A percentile compares a stretch with the other conserved stretches of the same genome.
Conservation (phyloP, 805 yeast genomes). For the Metschnikowia lachancei region DNA sequence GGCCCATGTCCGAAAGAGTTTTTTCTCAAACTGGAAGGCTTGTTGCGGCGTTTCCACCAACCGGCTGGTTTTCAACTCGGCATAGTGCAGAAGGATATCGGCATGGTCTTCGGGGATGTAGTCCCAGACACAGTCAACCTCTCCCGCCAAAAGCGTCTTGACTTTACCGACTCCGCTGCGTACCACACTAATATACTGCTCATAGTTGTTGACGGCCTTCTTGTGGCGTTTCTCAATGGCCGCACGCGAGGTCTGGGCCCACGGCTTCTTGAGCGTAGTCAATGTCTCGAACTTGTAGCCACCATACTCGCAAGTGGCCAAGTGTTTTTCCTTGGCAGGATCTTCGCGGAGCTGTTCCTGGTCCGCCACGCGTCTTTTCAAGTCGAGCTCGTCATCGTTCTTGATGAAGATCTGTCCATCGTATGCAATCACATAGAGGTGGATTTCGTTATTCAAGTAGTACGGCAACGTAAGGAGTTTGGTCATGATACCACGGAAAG, state of each 20-base stretch:
- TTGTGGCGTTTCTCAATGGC: constrained; percentile 65
- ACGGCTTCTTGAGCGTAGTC: constrained; percentile 72
- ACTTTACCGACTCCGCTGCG: constrained; percentile 78
- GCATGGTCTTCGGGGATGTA: constrained; percentile 52
- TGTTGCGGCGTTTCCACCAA: constrained; percentile 55
- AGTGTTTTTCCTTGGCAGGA: constrained; percentile 28
- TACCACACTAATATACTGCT: constrained; percentile 79
- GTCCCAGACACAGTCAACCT: constrained; percentile 88
- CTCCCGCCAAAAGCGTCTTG: constrained; percentile 75
- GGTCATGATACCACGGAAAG: constrained; percentile 85
- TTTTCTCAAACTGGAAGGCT: constrained; percentile 66
- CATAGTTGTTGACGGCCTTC: constrained; percentile 61
- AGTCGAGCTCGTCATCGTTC: constrained; percentile 43
- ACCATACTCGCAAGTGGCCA: constrained; percentile 48
- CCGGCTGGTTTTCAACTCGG: constrained; percentile 75
- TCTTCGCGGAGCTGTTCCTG: constrained; percentile 11
- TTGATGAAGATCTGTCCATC: constrained; percentile 75
- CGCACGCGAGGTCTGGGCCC: constrained; percentile 64
- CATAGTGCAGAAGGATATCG: constrained; percentile 69
- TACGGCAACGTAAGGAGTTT: constrained; percentile 68
- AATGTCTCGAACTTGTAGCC: constrained; percentile 87
- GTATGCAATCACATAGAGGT: constrained; percentile 60
- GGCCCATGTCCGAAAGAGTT: constrained; percentile 83
- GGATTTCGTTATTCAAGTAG: constrained; percentile 52
- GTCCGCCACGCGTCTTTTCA: constrained; percentile 26